Evolutionary conservation across 345 rosid species (phyloP).

Genomic region (Acer negundo): DNA sequence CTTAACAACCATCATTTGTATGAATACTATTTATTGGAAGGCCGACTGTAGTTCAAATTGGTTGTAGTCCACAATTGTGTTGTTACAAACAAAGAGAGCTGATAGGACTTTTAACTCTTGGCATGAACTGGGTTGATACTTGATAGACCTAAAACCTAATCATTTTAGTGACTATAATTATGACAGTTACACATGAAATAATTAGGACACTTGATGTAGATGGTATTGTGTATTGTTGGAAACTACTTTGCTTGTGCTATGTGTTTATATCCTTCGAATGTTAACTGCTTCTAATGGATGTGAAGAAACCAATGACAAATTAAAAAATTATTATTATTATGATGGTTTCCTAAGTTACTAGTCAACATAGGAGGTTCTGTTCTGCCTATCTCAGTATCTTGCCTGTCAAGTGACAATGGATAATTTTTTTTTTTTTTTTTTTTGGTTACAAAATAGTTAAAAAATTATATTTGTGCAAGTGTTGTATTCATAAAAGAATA

Average conservation of each 20-base stretch:
- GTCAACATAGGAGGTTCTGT: neutral
- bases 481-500: too few relatives aligned
- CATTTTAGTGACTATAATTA: too few relatives aligned
- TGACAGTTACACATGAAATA: too few relatives aligned
- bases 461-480: neutral
- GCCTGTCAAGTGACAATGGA: neutral
- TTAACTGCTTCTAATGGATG: neutral
- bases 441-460: constrained; percentile 7
- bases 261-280: too few relatives aligned
- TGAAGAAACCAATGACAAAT: neutral
- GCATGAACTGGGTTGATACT: neutral
- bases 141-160: neutral
- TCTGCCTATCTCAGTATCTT: neutral
- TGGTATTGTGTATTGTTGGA: neutral
- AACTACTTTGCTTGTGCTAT: neutral
- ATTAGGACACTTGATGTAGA: neutral
- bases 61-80: too few relatives aligned
- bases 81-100: too few relatives aligned
- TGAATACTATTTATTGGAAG: too few relatives aligned
- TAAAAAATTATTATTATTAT: neutral
- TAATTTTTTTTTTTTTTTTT: neutral
- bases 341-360: neutral
- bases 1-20: too few relatives aligned
- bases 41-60: too few relatives aligned
- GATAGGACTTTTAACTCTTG: neutral